These are phyloP conservation scores for Przewalskia tangutica DNA, from an alignment of 257 asterid species.

Conservation along the genomic window DNA sequence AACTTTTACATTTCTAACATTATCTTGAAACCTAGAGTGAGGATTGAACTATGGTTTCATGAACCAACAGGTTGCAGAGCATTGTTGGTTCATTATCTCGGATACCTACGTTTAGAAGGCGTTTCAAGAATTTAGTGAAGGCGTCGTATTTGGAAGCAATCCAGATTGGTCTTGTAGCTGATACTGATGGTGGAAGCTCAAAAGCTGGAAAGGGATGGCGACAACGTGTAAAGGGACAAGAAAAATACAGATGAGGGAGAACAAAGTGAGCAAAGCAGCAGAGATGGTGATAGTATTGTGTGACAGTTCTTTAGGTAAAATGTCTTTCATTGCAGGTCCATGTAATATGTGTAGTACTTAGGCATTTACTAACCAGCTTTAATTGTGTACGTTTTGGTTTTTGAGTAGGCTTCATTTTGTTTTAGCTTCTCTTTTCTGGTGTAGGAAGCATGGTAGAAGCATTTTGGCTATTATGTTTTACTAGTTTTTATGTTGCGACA, in stretches of 20 bases:
- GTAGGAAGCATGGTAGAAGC: background rate
- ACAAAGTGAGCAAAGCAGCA: background rate
- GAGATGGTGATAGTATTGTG: slow-evolving; percentile 15
- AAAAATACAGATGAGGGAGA: slow-evolving; percentile 13
- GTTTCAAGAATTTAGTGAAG: slow-evolving; percentile 56
- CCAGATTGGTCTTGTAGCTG: slow-evolving; percentile 23
- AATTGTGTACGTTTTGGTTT: background rate
- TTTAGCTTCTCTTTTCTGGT: background rate
- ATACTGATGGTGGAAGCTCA: slow-evolving; percentile 3
- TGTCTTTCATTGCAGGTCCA: background rate
- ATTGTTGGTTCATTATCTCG: slow-evolving; percentile 68
- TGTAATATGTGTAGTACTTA: background rate
- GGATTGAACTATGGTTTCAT: background rate
- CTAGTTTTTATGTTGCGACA: background rate
- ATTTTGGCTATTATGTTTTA: background rate
- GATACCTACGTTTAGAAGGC: slow-evolving; percentile 70
- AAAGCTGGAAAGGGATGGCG: slow-evolving; percentile 4
- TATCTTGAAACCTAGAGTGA: background rate
- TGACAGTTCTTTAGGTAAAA: slow-evolving; percentile 10
- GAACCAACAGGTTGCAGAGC: slow-evolving; percentile 54
- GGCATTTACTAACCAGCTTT: background rate
- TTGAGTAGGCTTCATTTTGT: background rate
- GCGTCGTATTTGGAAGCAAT: slow-evolving; percentile 50
- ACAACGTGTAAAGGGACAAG: slow-evolving; percentile 11
- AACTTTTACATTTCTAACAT: background rate